Conservation (phyloP, 1,284 basidiomycete genomes). For the Tilletia indica region DNA sequence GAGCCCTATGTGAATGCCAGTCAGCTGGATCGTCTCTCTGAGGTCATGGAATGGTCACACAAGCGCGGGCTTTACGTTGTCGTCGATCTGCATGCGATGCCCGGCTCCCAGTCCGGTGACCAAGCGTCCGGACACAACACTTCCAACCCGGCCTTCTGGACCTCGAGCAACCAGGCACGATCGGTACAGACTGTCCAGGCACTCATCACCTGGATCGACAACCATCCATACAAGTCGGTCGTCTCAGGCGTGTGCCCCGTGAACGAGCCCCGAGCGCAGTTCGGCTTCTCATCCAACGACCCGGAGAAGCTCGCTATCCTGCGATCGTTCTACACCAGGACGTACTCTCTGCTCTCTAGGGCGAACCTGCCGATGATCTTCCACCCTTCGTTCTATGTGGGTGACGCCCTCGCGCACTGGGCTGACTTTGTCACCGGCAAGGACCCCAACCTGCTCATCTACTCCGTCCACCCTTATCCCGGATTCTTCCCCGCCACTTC, state of each 20-base stretch:
- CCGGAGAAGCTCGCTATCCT: constrained; percentile 28
- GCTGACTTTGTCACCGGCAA: constrained; percentile 38
- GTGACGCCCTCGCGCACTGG: constrained; percentile 33
- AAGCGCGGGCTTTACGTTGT: constrained; percentile 57
- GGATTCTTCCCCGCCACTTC: constrained; percentile 43
- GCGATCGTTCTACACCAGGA: constrained; percentile 38
- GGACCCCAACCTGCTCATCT: constrained; percentile 36
- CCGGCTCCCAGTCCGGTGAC: constrained; percentile 57
- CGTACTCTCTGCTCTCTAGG: constrained; percentile 29
- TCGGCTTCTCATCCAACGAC: constrained; percentile 22
- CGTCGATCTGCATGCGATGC: constrained; percentile 58
- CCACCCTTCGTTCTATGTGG: constrained; percentile 46
- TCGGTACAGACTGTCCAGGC: constrained; percentile 41
- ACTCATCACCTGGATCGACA: constrained; percentile 38
- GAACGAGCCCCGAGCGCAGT: constrained; percentile 45
- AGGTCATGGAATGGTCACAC: constrained; percentile 52
- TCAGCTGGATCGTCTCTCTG: constrained; percentile 42
- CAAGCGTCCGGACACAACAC: constrained; percentile 53
- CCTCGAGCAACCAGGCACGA: constrained; percentile 33
- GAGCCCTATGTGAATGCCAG: constrained; percentile 43
- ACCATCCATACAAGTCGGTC: constrained; percentile 46
- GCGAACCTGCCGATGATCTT: constrained; percentile 43
- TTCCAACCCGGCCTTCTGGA: constrained; percentile 40
- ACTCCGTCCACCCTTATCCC: constrained; percentile 52
- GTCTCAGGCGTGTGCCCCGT: constrained; percentile 44